Conservation (phyloP, 768 basidiomycete species). For the Termitomyces sp. region DNA sequence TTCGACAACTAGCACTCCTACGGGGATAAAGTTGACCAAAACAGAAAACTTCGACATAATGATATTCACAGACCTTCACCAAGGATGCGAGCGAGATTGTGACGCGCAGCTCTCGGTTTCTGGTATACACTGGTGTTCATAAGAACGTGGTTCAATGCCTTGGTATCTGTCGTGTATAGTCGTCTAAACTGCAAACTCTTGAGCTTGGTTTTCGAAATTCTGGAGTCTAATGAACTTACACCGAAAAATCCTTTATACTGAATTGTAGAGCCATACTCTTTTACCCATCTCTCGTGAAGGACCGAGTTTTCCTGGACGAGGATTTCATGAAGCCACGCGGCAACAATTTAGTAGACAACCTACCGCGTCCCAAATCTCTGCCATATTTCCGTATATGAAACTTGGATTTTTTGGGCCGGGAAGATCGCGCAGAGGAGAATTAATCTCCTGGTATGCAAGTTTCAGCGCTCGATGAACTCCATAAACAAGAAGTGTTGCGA, state of each 20-base stretch:
- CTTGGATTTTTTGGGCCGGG: slow-evolving; percentile 46
- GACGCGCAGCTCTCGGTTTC: slow-evolving; percentile 41
- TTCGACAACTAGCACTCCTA: slow-evolving; percentile 48
- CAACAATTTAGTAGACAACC: neutral
- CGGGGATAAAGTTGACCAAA: neutral
- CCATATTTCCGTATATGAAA: slow-evolving; percentile 43
- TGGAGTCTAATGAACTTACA: slow-evolving; percentile 23
- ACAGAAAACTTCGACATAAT: too few species aligned
- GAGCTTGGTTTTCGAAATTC: slow-evolving; percentile 48
- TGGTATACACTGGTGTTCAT: slow-evolving; percentile 49
- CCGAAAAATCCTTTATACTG: slow-evolving; percentile 27
- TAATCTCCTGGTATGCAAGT: slow-evolving; percentile 26
- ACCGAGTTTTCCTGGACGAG: slow-evolving; percentile 27
- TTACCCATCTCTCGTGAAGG: slow-evolving; percentile 15
- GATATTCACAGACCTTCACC: slow-evolving; percentile 28
- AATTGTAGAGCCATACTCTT: slow-evolving; percentile 13
- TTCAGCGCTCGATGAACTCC: slow-evolving; percentile 26
- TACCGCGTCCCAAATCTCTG: slow-evolving; percentile 38
- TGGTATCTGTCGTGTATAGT: slow-evolving; percentile 16
- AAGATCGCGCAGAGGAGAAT: slow-evolving; percentile 41
- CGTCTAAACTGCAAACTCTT: slow-evolving; percentile 20
- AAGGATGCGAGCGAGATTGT: slow-evolving; percentile 33
- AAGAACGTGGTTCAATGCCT: slow-evolving; percentile 61
- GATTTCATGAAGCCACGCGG: neutral
- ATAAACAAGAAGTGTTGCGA: slow-evolving; percentile 19